Evolutionary conservation across 192 early-diverging fungal genomes (phyloP), one percentile per base, ranked within the genome.

Genomic region (Borealophlyctis nickersoniae): DNA sequence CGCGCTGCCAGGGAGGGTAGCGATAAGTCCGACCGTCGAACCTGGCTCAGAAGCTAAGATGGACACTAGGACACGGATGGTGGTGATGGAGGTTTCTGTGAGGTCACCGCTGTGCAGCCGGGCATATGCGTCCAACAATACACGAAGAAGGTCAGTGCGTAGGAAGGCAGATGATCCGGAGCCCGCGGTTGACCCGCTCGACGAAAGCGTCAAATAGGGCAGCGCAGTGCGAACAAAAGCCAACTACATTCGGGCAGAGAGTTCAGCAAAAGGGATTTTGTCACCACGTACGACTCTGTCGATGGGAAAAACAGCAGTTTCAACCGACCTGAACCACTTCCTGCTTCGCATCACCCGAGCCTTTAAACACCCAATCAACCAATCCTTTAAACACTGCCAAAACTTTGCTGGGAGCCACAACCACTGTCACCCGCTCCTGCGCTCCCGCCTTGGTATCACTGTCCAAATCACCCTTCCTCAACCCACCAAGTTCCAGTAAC

Each of bases 401-500:
- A 36, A 62, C 36, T 57, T 69, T 69, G 36, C 60, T 69, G 13
- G 32, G 4, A 11, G 67, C 60, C 14, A 69, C 52, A 16, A 58
- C 66, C 0, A 39, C 22, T 3, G 63, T 3, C 24, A 7, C 29
- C 3, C 3, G 29, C 27, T 34, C 34, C 34, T 16, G 36, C n/a
- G n/a, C n/a, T 45, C 39, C 39, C 39, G 9, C 39, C 39, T 45
- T 19, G 9, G 9, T 19, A 4, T 54, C 49, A 14, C 28, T 27
- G 14, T 66, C 27, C 33, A 56, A 31, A n/a, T 56, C 35, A 49
- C 45, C 56, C 5, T 22, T 34, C 16, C 22, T 4, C 19, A 69
- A 19, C 13, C 67, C 67, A 11, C 67, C 67, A 14, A 69, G 52
- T 22, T 62, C 24, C 16, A 62, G 36, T 7, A 69, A 51, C 36